Base-by-base conservation (phyloP, 2,329 filamentous ascomycete genomes). In the Calonectria leucothoes region DNA sequence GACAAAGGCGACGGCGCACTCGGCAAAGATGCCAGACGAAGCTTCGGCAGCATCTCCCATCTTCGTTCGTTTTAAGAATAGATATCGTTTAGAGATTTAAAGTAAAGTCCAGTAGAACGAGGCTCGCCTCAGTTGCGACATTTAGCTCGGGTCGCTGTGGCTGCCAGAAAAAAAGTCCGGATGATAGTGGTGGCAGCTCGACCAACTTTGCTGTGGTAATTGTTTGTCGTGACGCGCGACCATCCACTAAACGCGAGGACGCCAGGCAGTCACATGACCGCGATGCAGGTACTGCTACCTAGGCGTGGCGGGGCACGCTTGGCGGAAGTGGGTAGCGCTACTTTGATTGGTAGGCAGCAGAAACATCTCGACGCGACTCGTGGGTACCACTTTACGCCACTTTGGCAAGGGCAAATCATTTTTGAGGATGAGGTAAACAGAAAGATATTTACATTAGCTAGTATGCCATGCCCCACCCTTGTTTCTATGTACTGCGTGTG, bases 1-100 rank as follows among this genome's bases (percentile, higher is more conserved):
- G 45, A 89, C 86, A 76, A 89, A 89, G 42, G 86, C 86, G 74
- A 89, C 81, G 11, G 80, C 76, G 82, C 87, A 88, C 73, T 87
- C 84, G 74, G 81, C 73, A 76, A 88, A 88, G 70, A 87, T 75
- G 69, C 80, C 75, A 39, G 78, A 35, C 23, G 78, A 65, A 42
- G 59, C 69, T 45, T 39, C 71, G n/a, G 78, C 78, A 55, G 75
- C 69, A 69, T 82, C 81, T 48, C 72, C 78, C 83, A 84, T 87
- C 64, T 72, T 75, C 42, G 74, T 39, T 48, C 17, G 37, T 49
- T 49, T 27, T 55, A 25, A 23, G 35, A 63, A 57, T 42, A 25
- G 15, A 31, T 25, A 52, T 29, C 11, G 69, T 63, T 59, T 31
- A 49, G 37, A 11, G 15, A 52, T 23, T 52, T 45, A n/a, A 51